These are phyloP conservation scores for Fraxinus baroniana DNA, from an alignment of 305 asterid genomes.

Conservation along the genomic window DNA sequence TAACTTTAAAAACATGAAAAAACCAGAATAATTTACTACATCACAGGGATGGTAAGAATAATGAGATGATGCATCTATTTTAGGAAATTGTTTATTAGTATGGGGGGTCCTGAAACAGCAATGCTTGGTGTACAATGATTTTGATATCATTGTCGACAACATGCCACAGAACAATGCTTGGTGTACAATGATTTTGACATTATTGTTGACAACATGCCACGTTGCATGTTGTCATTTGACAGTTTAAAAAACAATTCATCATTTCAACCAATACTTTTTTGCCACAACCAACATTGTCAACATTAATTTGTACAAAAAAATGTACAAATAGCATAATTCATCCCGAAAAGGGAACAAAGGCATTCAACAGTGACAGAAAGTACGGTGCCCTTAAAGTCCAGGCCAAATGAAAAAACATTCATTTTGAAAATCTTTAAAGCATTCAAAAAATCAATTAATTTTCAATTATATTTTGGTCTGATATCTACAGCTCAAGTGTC, in stretches of 20 bases:
- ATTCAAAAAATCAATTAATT: neutral
- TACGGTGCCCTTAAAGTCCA: neutral
- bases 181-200: too few species aligned
- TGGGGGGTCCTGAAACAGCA: neutral
- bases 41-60: neutral
- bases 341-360: neutral
- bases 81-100: neutral
- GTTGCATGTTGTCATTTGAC: too few species aligned
- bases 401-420: neutral
- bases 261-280: too few species aligned
- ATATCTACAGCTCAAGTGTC: neutral
- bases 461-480: neutral
- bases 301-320: too few species aligned
- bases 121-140: too few species aligned
- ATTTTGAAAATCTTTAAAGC: neutral
- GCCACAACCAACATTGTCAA: too few species aligned
- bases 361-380: neutral
- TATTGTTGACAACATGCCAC: too few species aligned
- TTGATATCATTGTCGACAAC: too few species aligned
- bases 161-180: too few species aligned
- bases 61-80: neutral
- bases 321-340: too few species aligned
- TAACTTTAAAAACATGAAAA: neutral
- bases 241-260: too few species aligned
- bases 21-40: neutral